Base-by-base conservation (phyloP, 2,329 filamentous ascomycete genomes). In the Pestalotiopsis sp. region DNA sequence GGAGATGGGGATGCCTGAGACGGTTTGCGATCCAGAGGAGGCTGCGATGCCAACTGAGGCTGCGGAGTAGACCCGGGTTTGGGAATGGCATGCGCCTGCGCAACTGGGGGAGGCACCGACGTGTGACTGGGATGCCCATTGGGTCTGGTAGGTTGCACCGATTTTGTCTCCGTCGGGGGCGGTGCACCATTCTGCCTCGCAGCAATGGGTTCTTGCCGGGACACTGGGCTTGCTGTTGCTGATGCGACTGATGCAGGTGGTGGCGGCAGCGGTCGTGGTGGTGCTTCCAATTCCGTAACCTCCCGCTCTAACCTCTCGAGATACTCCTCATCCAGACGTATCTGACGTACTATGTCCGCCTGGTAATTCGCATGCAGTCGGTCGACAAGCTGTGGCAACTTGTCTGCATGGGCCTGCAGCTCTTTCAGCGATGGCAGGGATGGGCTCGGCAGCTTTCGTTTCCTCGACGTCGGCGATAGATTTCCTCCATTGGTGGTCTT, bases 321-420 rank as follows among this genome's bases (percentile, higher is more conserved):
- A 65, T 84, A 85, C 69, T 85, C 86, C 82, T 98, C 95, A 70
- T 96, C 91, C 67, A 92, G 88, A 69, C 87, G 85, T 69, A 98
- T 93, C 74, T 91, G 87, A 67, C 84, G 83, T n/a, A 94, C 86
- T 63, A 91, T 84, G 58, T 91, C 84, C 60, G 92, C 88, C 71
- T 90, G 87, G 78, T 97, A 98, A 70, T 88, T 86, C 13, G 88
- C 86, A 77, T 96, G 97, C 1, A 97, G 85, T 71, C 91, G 89
- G 68, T 91, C 85, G 62, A 97, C 87, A 59, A 97, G 81, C 36
- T 86, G 82, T 1, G 92, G 92, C 2, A 97, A 84, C 71, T 92
- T 89, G 64, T 92, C 88, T 36, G 87, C 79, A 78, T 94, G 89
- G 71, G 90, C 85, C 67, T 87, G 84, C 3, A 89, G 89, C 71